phyloP scores from a whole-genome alignment of 169 alveolate genomes.

The Neospora caninum region DNA sequence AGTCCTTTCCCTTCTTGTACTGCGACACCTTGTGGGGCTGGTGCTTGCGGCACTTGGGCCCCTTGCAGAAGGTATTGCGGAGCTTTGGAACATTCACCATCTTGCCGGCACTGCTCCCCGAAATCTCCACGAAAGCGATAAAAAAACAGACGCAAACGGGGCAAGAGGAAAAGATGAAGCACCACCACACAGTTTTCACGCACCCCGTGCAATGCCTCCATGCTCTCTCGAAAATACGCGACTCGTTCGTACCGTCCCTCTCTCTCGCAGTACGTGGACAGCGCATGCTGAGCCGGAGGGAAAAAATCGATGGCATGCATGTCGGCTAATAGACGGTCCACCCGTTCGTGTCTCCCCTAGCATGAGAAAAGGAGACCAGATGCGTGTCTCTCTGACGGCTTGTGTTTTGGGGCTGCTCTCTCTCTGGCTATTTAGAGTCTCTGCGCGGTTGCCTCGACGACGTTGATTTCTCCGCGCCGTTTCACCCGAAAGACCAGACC shows the following conservation, averaged over 20 bases:
- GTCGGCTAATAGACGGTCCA: not conserved
- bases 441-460: too few relatives aligned
- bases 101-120: slow-evolving; percentile 22
- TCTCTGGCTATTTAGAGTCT: too few relatives aligned
- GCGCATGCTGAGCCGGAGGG: not conserved
- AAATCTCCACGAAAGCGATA: not conserved
- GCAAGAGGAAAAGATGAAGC: not conserved
- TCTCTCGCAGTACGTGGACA: not conserved
- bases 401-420: too few relatives aligned
- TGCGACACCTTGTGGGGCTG: slow-evolving; percentile 93
- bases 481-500: too few relatives aligned
- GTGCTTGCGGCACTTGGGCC: slow-evolving; percentile 74
- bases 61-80: slow-evolving; percentile 69
- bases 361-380: too few relatives aligned
- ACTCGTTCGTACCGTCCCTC: not conserved
- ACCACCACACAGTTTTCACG: not conserved
- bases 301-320: not conserved
- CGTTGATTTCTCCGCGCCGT: too few relatives aligned
- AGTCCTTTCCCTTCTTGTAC: slow-evolving; percentile 95
- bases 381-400: too few relatives aligned
- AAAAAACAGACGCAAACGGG: not conserved
- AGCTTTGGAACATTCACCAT: slow-evolving; percentile 78
- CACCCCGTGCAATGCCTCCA: not conserved
- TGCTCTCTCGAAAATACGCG: not conserved
- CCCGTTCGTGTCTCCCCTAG: not conserved